Conservation (phyloP, 371 early-diverging fungal species). For the Mucor mucedo region DNA sequence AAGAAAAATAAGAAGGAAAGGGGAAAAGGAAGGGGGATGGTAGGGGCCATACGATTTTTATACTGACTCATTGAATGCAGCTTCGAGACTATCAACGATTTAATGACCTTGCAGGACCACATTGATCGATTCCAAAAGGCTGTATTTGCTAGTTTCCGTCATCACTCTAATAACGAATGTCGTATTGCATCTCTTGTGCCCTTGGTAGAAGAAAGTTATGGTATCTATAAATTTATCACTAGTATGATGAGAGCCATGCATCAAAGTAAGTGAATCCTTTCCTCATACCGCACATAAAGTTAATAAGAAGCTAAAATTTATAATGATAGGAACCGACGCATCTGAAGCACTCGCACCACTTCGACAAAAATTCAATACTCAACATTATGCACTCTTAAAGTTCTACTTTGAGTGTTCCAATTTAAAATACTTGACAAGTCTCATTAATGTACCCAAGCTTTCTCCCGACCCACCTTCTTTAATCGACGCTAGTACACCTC, state of each 20-base stretch:
- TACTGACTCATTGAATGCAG: conserved; percentile 37
- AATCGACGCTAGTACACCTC: conserved; percentile 54
- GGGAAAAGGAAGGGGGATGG: not conserved
- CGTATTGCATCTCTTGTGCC: conserved; percentile 95
- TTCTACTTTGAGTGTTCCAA: conserved; percentile 94
- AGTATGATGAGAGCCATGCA: conserved; percentile 97
- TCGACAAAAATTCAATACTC: conserved; percentile 82
- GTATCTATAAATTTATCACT: conserved; percentile 94
- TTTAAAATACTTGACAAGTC: conserved; percentile 88
- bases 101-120: conserved; percentile 89
- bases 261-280: conserved; percentile 64
- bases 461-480: conserved; percentile 79
- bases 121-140: conserved; percentile 90
- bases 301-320: not conserved
- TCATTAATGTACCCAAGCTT: conserved; percentile 91
- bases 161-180: conserved; percentile 90
- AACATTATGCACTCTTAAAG: conserved; percentile 84
- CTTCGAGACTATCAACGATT: conserved; percentile 92
- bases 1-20: conserved; percentile 18
- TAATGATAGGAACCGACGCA: conserved; percentile 60
- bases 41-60: not conserved
- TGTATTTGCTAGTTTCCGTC: conserved; percentile 85
- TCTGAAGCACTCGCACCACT: conserved; percentile 90
- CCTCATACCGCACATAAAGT: no score
- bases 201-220: conserved; percentile 94